These are phyloP conservation scores for Trichoderma sp. DNA, from an alignment of 2,329 filamentous ascomycete genomes.

Conservation along the genomic window DNA sequence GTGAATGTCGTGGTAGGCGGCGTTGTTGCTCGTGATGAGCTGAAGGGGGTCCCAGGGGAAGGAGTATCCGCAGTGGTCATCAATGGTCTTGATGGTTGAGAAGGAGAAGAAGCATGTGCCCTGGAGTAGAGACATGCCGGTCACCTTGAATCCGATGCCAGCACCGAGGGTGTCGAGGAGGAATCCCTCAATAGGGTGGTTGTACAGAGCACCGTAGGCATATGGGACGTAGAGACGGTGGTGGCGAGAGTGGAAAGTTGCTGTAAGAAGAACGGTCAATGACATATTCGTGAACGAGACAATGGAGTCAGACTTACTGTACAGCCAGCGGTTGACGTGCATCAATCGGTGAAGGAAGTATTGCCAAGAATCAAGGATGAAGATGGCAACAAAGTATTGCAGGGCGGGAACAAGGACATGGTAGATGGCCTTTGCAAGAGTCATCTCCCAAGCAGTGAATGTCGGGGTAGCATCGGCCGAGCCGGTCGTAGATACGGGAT, in stretches of 20 bases:
- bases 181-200: conserved; percentile 92
- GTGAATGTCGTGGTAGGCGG: conserved; percentile 95
- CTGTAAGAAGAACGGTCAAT: conserved; percentile 38
- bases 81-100: conserved; percentile 92
- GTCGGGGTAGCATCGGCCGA: conserved; percentile 60
- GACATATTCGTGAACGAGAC: conserved; percentile 52
- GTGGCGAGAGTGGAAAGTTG: conserved; percentile 86
- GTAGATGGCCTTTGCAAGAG: conserved; percentile 74
- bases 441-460: conserved; percentile 82
- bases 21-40: conserved; percentile 90
- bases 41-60: conserved; percentile 94
- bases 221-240: conserved; percentile 97
- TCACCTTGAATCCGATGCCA: conserved; percentile 76
- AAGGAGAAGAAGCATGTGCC: conserved; percentile 85
- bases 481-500: conserved; percentile 60
- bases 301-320: conserved; percentile 64
- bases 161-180: conserved; percentile 88
- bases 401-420: conserved; percentile 71
- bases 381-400: conserved; percentile 73
- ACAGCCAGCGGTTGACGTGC: conserved; percentile 97
- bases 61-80: conserved; percentile 96
- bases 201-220: conserved; percentile 94
- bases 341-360: conserved; percentile 96
- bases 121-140: conserved; percentile 80
- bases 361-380: conserved; percentile 92